Base-by-base conservation (phyloP, 2,329 filamentous ascomycete species). In the Aureobasidium mangrovei region DNA sequence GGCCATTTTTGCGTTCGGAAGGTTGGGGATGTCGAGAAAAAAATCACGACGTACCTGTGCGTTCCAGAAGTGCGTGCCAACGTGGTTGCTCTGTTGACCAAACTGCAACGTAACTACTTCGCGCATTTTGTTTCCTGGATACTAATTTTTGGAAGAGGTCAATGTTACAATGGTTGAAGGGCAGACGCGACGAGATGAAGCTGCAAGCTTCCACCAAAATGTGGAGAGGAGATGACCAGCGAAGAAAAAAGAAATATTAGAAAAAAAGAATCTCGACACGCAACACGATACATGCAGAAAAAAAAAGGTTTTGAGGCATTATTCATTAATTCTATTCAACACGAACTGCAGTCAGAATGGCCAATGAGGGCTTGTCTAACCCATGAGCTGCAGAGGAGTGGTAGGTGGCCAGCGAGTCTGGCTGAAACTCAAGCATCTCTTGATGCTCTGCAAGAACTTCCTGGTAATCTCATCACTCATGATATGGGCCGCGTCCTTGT, bases 11-110 rank as follows among this genome's bases (percentile, higher is more conserved):
- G 12, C 27, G 28, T 24, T 40, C 28, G 27, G 36, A 40, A 27
- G 46, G 46, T 36, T 49, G 46, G 35, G 45, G 4, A 31, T n/a
- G 46, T 40, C 9, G 10, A 5, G 43, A 53, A 36, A 53, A 32
- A 41, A 32, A 35, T 18, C 18, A 31, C 18, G 32, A 28, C 52
- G 56, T 69, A 88, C 88, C 76, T 95, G 91, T 4, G 87, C 78
- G 64, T 98, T 98, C 93, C 93, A 98, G 70, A 96, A 98, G 73
- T 98, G 93, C 0, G 91, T 94, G 31, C 86, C 91, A 26, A 94
- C 74, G 65, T 96, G 95, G 70, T 98, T 98, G 68, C 87, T 91
- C 66, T 87, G 84, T 67, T 95, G 86, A 41, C 93, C 93, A 57
- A 97, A 83, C 76, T 98, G 93, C 43, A 98, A 76, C 0, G 91